phyloP scores from a whole-genome alignment of 306 rosid species.

The Prunus armeniaca region DNA sequence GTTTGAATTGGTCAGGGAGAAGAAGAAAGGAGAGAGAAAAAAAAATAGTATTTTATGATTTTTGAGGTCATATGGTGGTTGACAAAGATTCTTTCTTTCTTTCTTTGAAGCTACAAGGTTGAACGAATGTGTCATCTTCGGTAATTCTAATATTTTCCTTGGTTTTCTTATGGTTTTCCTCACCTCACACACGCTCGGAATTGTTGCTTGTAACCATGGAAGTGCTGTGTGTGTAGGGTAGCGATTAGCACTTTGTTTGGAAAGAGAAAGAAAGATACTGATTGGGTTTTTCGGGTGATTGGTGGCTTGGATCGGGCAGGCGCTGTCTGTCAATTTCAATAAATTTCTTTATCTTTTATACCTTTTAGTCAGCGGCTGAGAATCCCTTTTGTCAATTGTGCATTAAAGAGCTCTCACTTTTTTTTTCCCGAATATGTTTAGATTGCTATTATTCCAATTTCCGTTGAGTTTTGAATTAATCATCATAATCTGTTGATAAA shows the following conservation, averaged over 20 bases:
- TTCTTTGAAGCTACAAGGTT: background rate
- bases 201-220: background rate
- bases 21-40: background rate
- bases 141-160: background rate
- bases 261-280: background rate
- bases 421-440: background rate
- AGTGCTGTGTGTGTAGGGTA: background rate
- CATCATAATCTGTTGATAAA: background rate
- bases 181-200: background rate
- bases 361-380: background rate
- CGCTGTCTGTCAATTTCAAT: background rate
- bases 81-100: slow-evolving; percentile 5
- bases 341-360: background rate
- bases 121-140: background rate
- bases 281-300: background rate
- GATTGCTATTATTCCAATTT: background rate
- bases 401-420: background rate
- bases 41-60: background rate
- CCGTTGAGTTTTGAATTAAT: background rate
- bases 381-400: background rate
- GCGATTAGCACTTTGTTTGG: background rate
- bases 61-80: background rate
- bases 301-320: background rate
- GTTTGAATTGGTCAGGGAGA: background rate
- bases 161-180: background rate